A percentile compares a stretch with the other conserved stretches of the same genome.
Evolutionary conservation across 768 basidiomycete species (phyloP).

Genomic region (Boletus pseudopeckii): DNA sequence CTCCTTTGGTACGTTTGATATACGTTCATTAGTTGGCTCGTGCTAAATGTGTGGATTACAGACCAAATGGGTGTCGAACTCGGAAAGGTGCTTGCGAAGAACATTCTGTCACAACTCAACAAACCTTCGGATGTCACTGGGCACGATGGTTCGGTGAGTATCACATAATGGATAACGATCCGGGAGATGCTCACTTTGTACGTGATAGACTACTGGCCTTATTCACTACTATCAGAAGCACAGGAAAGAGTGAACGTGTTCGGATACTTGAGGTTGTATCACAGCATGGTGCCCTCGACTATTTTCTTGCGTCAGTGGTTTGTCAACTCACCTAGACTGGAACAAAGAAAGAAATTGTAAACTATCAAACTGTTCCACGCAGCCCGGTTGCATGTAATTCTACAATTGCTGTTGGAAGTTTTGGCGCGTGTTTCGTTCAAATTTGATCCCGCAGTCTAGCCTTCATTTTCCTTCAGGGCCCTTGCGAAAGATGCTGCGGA

Average conservation of each 20-base stretch:
- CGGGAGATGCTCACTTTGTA: slow-evolving; percentile 2
- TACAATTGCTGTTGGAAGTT: background rate
- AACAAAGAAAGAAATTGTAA: slow-evolving; percentile 1
- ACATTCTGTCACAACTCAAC: slow-evolving; percentile 86
- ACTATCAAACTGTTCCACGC: background rate
- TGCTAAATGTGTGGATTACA: slow-evolving; percentile 25
- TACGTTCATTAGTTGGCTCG: background rate
- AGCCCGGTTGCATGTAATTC: slow-evolving; percentile 9
- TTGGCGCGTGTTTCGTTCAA: background rate
- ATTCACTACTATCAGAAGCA: slow-evolving; percentile 96
- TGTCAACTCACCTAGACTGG: background rate
- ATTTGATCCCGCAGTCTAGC: background rate
- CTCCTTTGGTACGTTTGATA: slow-evolving; percentile 72
- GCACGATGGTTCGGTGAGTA: slow-evolving; percentile 78
- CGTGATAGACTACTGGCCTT: slow-evolving; percentile 79
- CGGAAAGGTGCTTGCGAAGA: slow-evolving; percentile 96
- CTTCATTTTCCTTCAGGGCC: background rate
- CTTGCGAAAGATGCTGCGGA: background rate
- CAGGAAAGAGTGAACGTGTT: slow-evolving; percentile 59
- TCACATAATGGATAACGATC: background rate
- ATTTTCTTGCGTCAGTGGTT: background rate
- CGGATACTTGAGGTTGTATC: slow-evolving; percentile 28
- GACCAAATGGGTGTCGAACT: slow-evolving; percentile 99
- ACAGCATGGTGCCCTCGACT: background rate
- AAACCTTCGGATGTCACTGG: slow-evolving; percentile 74